phyloP scores from a whole-genome alignment of 1,139 yeast species.

The Yamadazyma sp. region DNA sequence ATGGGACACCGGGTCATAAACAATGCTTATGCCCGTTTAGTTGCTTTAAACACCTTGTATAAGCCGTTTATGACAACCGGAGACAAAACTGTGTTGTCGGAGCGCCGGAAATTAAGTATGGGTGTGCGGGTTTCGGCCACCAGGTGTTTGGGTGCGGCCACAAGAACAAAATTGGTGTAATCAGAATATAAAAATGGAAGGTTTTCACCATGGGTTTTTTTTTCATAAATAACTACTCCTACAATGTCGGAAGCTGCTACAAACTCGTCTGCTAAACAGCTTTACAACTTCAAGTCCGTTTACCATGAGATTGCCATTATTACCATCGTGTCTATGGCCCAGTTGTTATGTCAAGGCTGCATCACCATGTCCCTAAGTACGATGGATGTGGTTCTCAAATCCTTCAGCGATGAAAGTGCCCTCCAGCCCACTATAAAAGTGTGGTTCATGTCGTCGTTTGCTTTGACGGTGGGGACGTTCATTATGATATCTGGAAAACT shows the following conservation, averaged over 20 bases:
- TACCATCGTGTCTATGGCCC: constrained; percentile 36
- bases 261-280: constrained; percentile 1
- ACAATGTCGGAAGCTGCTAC: not conserved
- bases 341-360: constrained; percentile 39
- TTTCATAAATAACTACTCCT: not conserved
- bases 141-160: not conserved
- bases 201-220: constrained; percentile 3
- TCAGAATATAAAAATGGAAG: not conserved
- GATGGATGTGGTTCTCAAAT: constrained; percentile 35
- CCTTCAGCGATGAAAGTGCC: constrained; percentile 19
- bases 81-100: constrained; percentile 4
- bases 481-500: constrained; percentile 60
- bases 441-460: constrained; percentile 61
- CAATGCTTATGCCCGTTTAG: not conserved
- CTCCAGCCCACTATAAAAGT: constrained; percentile 27
- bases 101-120: constrained; percentile 9
- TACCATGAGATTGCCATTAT: constrained; percentile 32
- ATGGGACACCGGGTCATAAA: not conserved
- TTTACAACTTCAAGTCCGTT: constrained; percentile 17
- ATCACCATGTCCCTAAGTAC: constrained; percentile 41
- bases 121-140: constrained; percentile 11
- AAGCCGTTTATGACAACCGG: not conserved
- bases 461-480: constrained; percentile 58
- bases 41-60: constrained; percentile 1
- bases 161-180: not conserved